Conservation (phyloP, 2,329 filamentous ascomycete genomes). For the Trichoderma pleuroti region DNA sequence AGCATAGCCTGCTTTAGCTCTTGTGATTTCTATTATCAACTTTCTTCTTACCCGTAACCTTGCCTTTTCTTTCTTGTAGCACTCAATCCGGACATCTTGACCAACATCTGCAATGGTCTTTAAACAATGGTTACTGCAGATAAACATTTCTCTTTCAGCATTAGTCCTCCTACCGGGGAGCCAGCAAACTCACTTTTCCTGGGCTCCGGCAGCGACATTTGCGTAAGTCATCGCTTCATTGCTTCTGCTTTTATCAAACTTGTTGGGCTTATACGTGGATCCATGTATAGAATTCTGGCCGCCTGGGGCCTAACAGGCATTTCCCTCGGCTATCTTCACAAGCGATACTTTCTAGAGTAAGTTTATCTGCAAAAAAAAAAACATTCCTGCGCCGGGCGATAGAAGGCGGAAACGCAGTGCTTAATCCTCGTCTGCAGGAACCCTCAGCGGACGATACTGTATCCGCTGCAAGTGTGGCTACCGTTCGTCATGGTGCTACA, state of each 20-base stretch:
- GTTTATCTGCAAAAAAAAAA: background rate
- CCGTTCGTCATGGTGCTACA: background rate
- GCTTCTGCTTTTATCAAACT: background rate
- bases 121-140: slow-evolving; percentile 8
- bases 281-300: background rate
- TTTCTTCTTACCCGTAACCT: background rate
- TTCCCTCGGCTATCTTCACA: background rate
- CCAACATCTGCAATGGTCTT: slow-evolving; percentile 3
- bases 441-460: background rate
- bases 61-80: background rate
- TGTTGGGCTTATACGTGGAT: background rate
- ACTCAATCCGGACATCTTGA: background rate
- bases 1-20: background rate
- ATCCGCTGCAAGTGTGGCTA: slow-evolving; percentile 10
- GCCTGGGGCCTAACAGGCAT: slow-evolving; percentile 3
- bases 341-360: slow-evolving; percentile 3
- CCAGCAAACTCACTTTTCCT: slow-evolving; percentile 7
- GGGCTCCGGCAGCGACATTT: slow-evolving; percentile 11
- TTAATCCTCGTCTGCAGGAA: slow-evolving; percentile 3
- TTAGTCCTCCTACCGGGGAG: slow-evolving; percentile 11
- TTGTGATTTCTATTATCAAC: background rate
- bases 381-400: background rate
- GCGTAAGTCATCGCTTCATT: background rate
- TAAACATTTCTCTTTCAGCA: slow-evolving; percentile 14
- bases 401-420: background rate